Conservation (phyloP, 1,284 basidiomycete genomes). For the Microbotryomycetes sp. region DNA sequence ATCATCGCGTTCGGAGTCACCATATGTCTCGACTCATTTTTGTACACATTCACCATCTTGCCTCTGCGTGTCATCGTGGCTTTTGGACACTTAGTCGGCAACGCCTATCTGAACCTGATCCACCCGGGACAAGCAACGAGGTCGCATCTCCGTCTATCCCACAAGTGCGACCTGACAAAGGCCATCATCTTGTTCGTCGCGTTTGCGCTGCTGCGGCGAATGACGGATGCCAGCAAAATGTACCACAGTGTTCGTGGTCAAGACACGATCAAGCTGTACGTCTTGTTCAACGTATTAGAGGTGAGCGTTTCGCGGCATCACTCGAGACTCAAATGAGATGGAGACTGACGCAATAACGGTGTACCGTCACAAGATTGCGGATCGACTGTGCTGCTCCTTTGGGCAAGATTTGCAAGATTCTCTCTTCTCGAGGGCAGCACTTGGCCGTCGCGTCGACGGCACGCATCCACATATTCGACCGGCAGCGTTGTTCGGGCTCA, state of each 20-base stretch:
- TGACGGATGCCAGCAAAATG: conserved; percentile 95
- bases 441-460: conserved; percentile 54
- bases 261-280: conserved; percentile 97
- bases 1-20: conserved; percentile 88
- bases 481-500: conserved; percentile 75
- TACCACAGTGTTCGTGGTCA: conserved; percentile 99
- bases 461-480: conserved; percentile 57
- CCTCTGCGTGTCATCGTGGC: conserved; percentile 63
- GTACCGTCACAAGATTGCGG: conserved; percentile 68
- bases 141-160: conserved; percentile 61
- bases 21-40: conserved; percentile 91
- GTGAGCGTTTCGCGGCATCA: conserved; percentile 45
- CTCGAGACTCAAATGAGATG: conserved; percentile 1
- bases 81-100: conserved; percentile 50
- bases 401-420: conserved; percentile 97
- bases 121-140: not conserved
- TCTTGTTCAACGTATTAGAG: conserved; percentile 97
- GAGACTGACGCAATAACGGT: not conserved
- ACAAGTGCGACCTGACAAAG: conserved; percentile 85
- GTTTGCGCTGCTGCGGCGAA: conserved; percentile 64
- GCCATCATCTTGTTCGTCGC: conserved; percentile 69
- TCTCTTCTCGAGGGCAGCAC: conserved; percentile 84
- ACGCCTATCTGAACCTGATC: conserved; percentile 38
- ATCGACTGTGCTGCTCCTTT: conserved; percentile 89
- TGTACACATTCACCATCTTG: conserved; percentile 96